Conservation (phyloP, 768 basidiomycete genomes). For the Sutorius australiensis region DNA sequence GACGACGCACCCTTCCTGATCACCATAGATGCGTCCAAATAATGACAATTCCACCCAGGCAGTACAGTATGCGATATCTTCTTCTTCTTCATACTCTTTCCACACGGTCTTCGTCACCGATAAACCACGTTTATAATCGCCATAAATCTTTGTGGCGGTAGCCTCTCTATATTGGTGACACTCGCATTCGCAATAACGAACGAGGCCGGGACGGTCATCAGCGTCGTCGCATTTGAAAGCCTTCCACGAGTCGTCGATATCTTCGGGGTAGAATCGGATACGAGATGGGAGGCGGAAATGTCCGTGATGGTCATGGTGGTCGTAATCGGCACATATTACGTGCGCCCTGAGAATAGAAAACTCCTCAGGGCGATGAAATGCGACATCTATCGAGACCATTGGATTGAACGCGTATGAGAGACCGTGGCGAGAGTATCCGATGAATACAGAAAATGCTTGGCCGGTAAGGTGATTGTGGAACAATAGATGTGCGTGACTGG, state of each 20-base stretch:
- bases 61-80: background rate
- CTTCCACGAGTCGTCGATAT: background rate
- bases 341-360: background rate
- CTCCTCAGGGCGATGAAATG: background rate
- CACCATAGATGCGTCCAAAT: background rate
- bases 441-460: background rate
- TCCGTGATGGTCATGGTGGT: background rate
- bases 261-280: background rate
- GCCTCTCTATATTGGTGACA: background rate
- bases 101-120: background rate
- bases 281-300: background rate
- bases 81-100: background rate
- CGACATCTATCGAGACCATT: background rate
- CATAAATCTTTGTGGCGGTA: background rate
- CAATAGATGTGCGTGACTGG: background rate
- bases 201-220: background rate
- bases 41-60: background rate
- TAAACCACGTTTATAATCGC: background rate
- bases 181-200: background rate
- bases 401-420: background rate
- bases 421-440: background rate
- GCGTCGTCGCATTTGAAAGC: background rate
- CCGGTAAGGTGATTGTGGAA: background rate
- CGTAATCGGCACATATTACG: background rate
- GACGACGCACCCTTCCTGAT: background rate